A percentile compares a stretch with the other conserved stretches of the same genome.
phyloP scores from a whole-genome alignment of 257 asterid genomes.

The Echites panduratus region DNA sequence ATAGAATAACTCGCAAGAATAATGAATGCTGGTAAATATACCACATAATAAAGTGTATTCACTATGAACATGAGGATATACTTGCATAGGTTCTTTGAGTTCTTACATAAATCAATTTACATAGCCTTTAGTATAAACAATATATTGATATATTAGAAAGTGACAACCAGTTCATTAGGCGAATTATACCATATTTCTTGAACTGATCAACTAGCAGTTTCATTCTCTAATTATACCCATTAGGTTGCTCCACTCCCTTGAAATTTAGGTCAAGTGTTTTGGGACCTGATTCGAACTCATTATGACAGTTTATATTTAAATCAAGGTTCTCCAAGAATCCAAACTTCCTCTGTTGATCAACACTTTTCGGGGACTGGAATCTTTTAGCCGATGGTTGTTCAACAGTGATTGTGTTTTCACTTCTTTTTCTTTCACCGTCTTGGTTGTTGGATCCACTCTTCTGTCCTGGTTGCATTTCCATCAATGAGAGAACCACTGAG shows the following conservation, averaged over 20 bases:
- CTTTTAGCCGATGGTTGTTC: constrained; percentile 24
- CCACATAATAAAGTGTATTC: constrained; percentile 2
- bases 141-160: constrained; percentile 9
- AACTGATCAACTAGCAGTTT: constrained; percentile 13
- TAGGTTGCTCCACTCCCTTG: constrained; percentile 30
- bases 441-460: constrained; percentile 16
- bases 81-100: constrained; percentile 9
- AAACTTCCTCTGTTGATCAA: constrained; percentile 19
- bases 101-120: constrained; percentile 18
- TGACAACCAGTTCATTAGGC: constrained; percentile 2
- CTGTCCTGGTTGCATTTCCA: constrained; percentile 44
- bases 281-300: constrained; percentile 41
- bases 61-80: constrained; percentile 9
- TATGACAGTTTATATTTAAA: constrained; percentile 43
- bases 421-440: constrained; percentile 27
- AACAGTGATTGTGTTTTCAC: constrained; percentile 16
- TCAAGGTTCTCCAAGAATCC: constrained; percentile 33
- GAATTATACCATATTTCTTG: constrained; percentile 1
- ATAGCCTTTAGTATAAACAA: constrained; percentile 17
- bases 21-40: background rate
- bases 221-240: constrained; percentile 23
- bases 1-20: background rate
- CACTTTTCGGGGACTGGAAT: constrained; percentile 14
- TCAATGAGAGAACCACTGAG: constrained; percentile 36
- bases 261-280: constrained; percentile 47